Base-by-base conservation (phyloP, 495 filamentous ascomycete species). In the Podospora australis region DNA sequence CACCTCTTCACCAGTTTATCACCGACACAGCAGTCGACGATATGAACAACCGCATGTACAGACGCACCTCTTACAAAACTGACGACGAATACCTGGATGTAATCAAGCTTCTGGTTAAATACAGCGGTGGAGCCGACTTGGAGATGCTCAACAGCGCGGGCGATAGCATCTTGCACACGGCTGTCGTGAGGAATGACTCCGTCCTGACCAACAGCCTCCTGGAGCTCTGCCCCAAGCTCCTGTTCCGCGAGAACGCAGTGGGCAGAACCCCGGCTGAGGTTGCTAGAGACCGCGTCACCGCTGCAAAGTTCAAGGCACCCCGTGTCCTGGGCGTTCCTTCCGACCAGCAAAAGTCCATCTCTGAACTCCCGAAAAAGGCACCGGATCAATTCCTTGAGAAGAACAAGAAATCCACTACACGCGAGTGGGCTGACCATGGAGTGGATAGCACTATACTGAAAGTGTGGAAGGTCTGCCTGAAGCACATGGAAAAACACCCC, bases 231-330 rank as follows among this genome's bases (percentile, higher is more conserved):
- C 78, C 80, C 1, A 70, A 70, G 25, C 67, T 87, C 0, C 61
- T 88, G 0, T 71, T 76, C 55, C 74, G 78, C 28, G 86, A 89
- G 54, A 88, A 86, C 54, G 73, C 83, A 0, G 83, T 81, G 0
- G 86, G 85, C 9, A 74, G 72, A 9, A 90, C 85, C 2, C 79
- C 84, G 0, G 62, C 72, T 17, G 85, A 90, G 46, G 70, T 88
- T 29, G 78, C 80, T 1, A 70, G 74, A 24, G 78, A 80, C 43
- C 54, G 62, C 2, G 78, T 74, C 64, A 55, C 79, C 16, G 28
- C 60, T 2, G 40, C 49, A 21, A 52, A 30, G 1, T 28, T 54
- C 19, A 39, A n/a, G n/a, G n/a, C n/a, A n/a, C n/a, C n/a, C n/a
- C n/a, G n/a, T n/a, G n/a, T n/a, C n/a, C n/a, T n/a, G n/a, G n/a